Base-by-base conservation (phyloP, 768 basidiomycete genomes). In the Coprinopsis sp. region DNA sequence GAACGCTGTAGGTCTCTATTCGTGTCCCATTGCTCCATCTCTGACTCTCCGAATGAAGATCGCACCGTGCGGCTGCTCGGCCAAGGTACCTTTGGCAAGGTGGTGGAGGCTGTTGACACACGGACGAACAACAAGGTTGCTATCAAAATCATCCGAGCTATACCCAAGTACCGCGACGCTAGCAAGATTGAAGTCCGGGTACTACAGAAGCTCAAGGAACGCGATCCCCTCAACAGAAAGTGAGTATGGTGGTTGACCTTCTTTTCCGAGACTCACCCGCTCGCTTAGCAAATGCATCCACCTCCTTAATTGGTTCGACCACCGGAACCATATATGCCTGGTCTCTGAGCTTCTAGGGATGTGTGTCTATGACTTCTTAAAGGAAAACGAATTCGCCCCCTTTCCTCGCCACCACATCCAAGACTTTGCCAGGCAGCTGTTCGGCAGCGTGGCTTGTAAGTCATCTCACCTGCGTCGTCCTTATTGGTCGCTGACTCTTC, bases 11-110 rank as follows among this genome's bases (percentile, higher is more conserved):
- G 56, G 84, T 73, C 21, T 21, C 37, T 34, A 22, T 42, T 47
- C 37, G 42, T 44, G 41, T 37, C 42, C 44, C 33, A 33, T 27
- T 16, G 14, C 29, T 37, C 40, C 49, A 46, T 34, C 50, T 49
- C 64, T 58, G 30, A 57, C 50, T 29, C 43, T 33, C 27, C 46
- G 30, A n/a, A 49, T 12, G n/a, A 58, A 97, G 95, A 97, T 79
- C 89, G 87, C 38, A 97, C 94, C 33, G 82, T 94, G 50, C 78
- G 83, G 48, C 73, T 94, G 19, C 74, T 99, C 4, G 96, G 96
- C 14, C 95, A 98, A 70, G 96, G 96, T 11, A 98, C 96, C 12
- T 99, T 98, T 61, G 96, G 96, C 55, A 99, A 98, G 66, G 96
- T 99, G 24, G 93, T 99, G 38, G 91, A 97, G 64, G 92, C 92